phyloP scores from a whole-genome alignment of 2,329 filamentous ascomycete species.

The Paracoccidioides brasiliensis region DNA sequence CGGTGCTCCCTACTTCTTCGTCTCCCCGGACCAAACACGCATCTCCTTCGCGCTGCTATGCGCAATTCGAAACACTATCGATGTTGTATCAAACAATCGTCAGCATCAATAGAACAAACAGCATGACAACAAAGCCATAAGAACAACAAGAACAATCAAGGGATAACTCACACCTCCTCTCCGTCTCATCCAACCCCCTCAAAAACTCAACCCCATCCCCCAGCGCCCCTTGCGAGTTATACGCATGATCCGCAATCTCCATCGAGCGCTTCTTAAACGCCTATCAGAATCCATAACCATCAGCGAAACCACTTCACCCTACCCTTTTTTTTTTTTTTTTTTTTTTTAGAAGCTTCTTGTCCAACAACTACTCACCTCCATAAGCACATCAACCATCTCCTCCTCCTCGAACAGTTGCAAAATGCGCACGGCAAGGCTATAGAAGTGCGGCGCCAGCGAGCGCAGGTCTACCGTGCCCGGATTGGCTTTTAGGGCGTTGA shows the following conservation, averaged over 20 bases:
- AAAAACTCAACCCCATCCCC: conserved; percentile 66
- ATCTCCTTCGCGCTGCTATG: conserved; percentile 61
- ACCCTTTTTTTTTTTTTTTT: neutral
- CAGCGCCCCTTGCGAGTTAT: conserved; percentile 62
- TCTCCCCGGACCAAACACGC: conserved; percentile 57
- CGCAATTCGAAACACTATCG: conserved; percentile 53
- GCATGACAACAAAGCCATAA: conserved; percentile 4
- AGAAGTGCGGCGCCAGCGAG: conserved; percentile 75
- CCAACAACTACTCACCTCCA: conserved; percentile 29
- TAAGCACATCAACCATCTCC: conserved; percentile 58
- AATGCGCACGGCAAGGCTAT: conserved; percentile 70
- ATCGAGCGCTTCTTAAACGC: conserved; percentile 71
- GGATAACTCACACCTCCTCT: conserved; percentile 49
- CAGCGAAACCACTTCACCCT: too few relatives aligned
- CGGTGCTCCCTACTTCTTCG: conserved; percentile 30
- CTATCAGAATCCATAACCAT: conserved; percentile 20
- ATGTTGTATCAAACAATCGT: conserved; percentile 10
- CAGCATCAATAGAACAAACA: neutral
- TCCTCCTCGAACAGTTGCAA: conserved; percentile 88
- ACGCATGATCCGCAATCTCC: conserved; percentile 77
- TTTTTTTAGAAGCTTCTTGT: too few relatives aligned
- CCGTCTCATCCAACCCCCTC: conserved; percentile 77
- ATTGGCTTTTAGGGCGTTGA: conserved; percentile 84
- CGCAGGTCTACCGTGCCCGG: conserved; percentile 73
- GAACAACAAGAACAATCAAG: neutral